Evolutionary conservation across 345 rosid genomes (phyloP).

Genomic region (sweet orange (Citrus sinensis)): DVS_A1.0 CM039163.1:50848501-50849000

Average conservation of each 20-base stretch:
- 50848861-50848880: background rate
- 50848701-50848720: conserved; percentile 25
- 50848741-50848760: conserved; percentile 33
- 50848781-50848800: conserved; percentile 67
- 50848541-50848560: conserved; percentile 60
- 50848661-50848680: conserved; percentile 45
- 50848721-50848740: conserved; percentile 30
- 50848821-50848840: conserved; percentile 49
- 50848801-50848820: conserved; percentile 83
- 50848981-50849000: background rate
- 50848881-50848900: background rate
- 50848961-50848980: background rate
- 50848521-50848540: conserved; percentile 69
- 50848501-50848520: conserved; percentile 81
- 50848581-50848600: conserved; percentile 64
- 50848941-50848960: background rate
- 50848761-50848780: conserved; percentile 38
- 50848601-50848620: conserved; percentile 65
- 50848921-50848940: background rate
- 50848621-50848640: conserved; percentile 86
- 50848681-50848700: conserved; percentile 20
- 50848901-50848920: background rate
- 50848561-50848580: conserved; percentile 70
- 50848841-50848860: background rate
- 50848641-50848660: conserved; percentile 63